Base-by-base conservation (phyloP, 148 eudicot species). In the Chenopodium berlandieri region DNA sequence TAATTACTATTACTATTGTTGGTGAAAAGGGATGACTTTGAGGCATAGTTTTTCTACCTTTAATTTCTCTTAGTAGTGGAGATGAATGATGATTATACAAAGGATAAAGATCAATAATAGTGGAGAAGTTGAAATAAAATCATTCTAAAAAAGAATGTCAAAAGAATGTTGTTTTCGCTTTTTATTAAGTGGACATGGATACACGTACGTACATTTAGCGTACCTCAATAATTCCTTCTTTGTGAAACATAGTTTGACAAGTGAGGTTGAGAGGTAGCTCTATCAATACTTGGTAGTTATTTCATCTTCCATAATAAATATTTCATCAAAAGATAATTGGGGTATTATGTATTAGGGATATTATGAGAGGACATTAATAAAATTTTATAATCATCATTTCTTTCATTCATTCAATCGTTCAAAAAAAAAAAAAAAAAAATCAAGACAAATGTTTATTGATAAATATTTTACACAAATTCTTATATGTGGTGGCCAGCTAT, bases 41-140 rank as follows among this genome's bases (percentile, higher is more conserved):
- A 40, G 50, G 79, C 73, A 83, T 78, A 65, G 66, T 56, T 56
- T 73, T 73, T 46, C 75, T 47, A 70, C 50, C 47, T 76, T 80
- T 27, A 27, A 27, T 27, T 27, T 72, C 68, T 73, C 54, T 44
- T 73, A 31, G 6, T 50, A 50, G 68, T 75, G 81, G 66, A 67
- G 74, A 64, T 63, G 80, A 27, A 72, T 73, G 58, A 19, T 78
- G 58, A 58, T 70, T 65, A 54, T 75, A 58, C 4, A 17, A 75
- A 67, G 16, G 4, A 70, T 17, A 68, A 16, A 30, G 30, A 44
- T 23, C 64, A 73, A 37, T 31, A 46, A 44, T 63, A 25, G 70
- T 58, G 77, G 30, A 71, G 48, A 37, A 44, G 23, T 46, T 14
- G 22, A 56, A 56, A 46, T 65, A 66, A 47, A 66, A 65, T 66